A percentile compares a stretch with the other conserved stretches of the same genome.
These are phyloP conservation scores for Vigna nakashimae DNA, from an alignment of 306 rosid genomes.

Conservation along the genomic window DNA sequence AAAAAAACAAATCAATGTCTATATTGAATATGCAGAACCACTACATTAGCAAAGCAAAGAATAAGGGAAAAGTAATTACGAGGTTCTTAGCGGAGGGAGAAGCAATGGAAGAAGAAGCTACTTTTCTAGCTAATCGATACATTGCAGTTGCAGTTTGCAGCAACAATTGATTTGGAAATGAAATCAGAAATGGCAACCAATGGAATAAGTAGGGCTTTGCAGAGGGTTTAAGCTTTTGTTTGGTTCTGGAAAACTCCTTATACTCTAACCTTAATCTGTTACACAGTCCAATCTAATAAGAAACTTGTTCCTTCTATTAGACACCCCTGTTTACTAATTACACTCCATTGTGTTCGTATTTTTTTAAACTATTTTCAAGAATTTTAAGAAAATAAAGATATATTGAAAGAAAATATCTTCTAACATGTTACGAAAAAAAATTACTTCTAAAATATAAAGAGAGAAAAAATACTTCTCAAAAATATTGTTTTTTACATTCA, in stretches of 20 bases:
- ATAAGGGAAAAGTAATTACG: slow-evolving; percentile 43
- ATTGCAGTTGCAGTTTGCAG: slow-evolving; percentile 50
- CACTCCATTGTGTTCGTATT: no score
- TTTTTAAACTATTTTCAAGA: no score
- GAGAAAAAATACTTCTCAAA: no score
- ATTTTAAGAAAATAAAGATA: no score
- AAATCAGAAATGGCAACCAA: neutral
- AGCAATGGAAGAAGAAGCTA: slow-evolving; percentile 62
- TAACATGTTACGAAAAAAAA: no score
- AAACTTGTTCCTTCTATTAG: no score
- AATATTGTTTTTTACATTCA: no score
- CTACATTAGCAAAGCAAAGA: neutral
- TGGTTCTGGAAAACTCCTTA: neutral
- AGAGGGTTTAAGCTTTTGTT: slow-evolving; percentile 44
- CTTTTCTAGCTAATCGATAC: slow-evolving; percentile 75
- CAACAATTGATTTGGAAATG: neutral
- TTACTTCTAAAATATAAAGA: no score
- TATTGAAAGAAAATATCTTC: no score
- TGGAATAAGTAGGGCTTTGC: slow-evolving; percentile 36
- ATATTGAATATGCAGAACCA: slow-evolving; percentile 10
- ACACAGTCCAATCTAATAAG: neutral
- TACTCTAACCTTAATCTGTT: neutral
- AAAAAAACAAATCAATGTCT: neutral
- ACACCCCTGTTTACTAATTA: no score
- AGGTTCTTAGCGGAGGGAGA: slow-evolving; percentile 64